Conservation (phyloP, 768 basidiomycete genomes). For the Rossbeevera mucosa region DNA sequence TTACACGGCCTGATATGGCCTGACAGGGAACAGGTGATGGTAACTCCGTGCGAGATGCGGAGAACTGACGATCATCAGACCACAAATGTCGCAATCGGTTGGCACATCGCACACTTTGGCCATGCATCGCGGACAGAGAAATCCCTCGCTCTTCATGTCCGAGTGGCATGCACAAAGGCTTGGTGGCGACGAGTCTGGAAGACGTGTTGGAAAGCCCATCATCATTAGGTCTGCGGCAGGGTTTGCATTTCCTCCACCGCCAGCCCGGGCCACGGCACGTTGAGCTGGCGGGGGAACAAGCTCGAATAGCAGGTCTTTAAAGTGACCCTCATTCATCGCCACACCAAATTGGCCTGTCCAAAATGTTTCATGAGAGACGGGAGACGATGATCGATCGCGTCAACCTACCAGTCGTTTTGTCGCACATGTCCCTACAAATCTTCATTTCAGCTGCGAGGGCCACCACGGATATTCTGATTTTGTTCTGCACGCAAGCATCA, state of each 20-base stretch:
- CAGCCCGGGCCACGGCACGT: conserved; percentile 45
- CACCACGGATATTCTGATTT: conserved; percentile 88
- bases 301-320: conserved; percentile 93
- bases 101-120: conserved; percentile 96
- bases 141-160: conserved; percentile 87
- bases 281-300: conserved; percentile 92
- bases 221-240: conserved; percentile 90
- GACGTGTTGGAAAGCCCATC: conserved; percentile 96
- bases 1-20: conserved; percentile 76
- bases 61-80: conserved; percentile 95
- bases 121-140: conserved; percentile 90
- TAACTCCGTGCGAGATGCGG: conserved; percentile 96
- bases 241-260: conserved; percentile 46
- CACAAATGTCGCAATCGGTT: conserved; percentile 96
- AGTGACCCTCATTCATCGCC: conserved; percentile 97
- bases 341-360: conserved; percentile 81
- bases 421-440: conserved; percentile 87
- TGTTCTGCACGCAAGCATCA: conserved; percentile 75
- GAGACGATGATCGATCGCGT: neutral
- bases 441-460: conserved; percentile 98
- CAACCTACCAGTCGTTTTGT: conserved; percentile 78
- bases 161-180: conserved; percentile 93
- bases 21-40: conserved; percentile 93
- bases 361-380: conserved; percentile 13
- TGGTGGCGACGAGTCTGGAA: conserved; percentile 77